Evolutionary conservation across 2,329 filamentous ascomycete species (phyloP), one percentile per base, ranked within the genome.

Genomic region (Metarhizium rileyi): DNA sequence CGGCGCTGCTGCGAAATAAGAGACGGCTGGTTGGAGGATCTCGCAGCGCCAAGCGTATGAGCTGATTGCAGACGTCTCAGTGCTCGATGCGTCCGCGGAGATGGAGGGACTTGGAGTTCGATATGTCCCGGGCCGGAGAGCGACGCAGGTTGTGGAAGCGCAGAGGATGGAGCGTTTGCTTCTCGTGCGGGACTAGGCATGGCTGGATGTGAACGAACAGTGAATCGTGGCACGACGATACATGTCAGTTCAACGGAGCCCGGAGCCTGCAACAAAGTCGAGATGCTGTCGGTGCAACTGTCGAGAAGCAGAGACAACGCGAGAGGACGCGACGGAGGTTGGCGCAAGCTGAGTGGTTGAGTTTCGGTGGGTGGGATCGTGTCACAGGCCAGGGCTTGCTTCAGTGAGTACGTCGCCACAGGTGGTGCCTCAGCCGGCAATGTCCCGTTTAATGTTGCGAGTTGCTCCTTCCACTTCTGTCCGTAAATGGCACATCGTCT

Each of bases 31-130:
- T 64, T 69, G 49, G 70, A 61, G 49, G 71, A 69, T 58, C 78
- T 53, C 20, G 55, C 76, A 53, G 80, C 63, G 62, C 80, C 80
- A 48, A 88, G 68, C 66, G 77, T 73, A 70, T 89, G 85, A 46
- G 87, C 85, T 28, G 86, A 90, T 66, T 89, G 84, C 27, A 88
- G 79, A 63, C 84, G 84, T 57, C 86, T 80, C 52, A 90, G 73
- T 44, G 79, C 77, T 59, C 85, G 80, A 62, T 83, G 79, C 25
- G 80, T 81, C 53, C 81, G 77, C 41, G 83, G 81, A 26, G 81
- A 83, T 23, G 79, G 74, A 53, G 81, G 75, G 44, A 75, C 65
- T 59, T 77, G 72, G 48, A 77, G 68, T 54, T 78, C 70, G 36
- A 72, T 66, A 35, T 66, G 63, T 50, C 14, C 28, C 30, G 46